Evolutionary conservation across 1,284 basidiomycete genomes (phyloP).

Genomic region (Exobasidium rhododendri): DNA sequence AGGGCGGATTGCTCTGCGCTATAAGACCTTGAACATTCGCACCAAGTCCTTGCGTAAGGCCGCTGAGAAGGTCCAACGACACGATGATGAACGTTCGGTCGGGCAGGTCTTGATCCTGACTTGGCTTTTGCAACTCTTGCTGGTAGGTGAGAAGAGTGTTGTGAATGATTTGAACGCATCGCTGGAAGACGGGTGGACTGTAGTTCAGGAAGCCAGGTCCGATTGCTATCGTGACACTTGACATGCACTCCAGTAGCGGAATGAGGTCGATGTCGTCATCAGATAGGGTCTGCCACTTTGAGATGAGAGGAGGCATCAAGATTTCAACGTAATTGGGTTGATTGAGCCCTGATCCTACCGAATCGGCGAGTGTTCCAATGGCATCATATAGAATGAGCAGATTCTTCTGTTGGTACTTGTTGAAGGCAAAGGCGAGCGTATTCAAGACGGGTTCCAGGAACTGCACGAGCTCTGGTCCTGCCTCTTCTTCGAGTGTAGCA

Average conservation of each 20-base stretch:
- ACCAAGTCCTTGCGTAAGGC: conserved; percentile 89
- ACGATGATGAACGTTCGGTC: conserved; percentile 69
- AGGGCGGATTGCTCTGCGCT: conserved; percentile 38
- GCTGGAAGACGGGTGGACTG: conserved; percentile 85
- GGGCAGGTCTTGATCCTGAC: conserved; percentile 41
- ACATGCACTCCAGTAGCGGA: conserved; percentile 84
- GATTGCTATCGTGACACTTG: conserved; percentile 94
- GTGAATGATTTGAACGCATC: conserved; percentile 83
- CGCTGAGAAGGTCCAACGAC: conserved; percentile 89
- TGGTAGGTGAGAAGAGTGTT: conserved; percentile 68
- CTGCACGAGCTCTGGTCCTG: conserved; percentile 80
- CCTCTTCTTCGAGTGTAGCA: conserved; percentile 97
- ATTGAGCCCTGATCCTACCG: conserved; percentile 82
- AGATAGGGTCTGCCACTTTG: conserved; percentile 80
- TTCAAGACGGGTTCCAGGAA: conserved; percentile 91
- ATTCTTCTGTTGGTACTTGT: conserved; percentile 99
- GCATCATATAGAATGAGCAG: conserved; percentile 97
- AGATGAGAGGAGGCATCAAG: conserved; percentile 89
- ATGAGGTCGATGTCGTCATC: conserved; percentile 92
- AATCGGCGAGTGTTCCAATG: conserved; percentile 93
- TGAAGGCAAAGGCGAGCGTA: conserved; percentile 91
- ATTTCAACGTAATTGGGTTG: conserved; percentile 85
- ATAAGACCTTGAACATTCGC: conserved; percentile 58
- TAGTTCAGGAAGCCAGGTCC: conserved; percentile 86
- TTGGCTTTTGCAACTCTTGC: conserved; percentile 85